Conservation (phyloP, 306 rosid species). For the Corylus americana region DNA sequence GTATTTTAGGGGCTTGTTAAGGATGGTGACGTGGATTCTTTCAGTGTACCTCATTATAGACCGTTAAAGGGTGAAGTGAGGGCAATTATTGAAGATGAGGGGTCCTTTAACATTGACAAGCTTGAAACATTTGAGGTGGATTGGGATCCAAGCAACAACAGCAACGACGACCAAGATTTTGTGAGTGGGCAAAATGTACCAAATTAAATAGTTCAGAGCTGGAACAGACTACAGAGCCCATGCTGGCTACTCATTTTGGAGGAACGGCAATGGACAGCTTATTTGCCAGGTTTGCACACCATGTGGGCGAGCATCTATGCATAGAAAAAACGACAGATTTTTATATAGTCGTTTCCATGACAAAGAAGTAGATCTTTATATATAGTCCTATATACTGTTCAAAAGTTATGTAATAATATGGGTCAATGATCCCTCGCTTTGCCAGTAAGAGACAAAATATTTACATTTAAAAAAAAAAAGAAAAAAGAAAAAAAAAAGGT, state of each 20-base stretch:
- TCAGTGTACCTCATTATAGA: not conserved
- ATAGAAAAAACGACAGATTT: not conserved
- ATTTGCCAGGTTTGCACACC: not conserved
- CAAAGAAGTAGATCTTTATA: not conserved
- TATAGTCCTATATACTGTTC: too few relatives aligned
- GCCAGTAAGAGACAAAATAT: too few relatives aligned
- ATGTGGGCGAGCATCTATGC: not conserved
- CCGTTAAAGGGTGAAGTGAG: not conserved
- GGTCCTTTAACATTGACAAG: not conserved
- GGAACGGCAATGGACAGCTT: not conserved
- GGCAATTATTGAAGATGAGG: not conserved
- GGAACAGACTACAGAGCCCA: not conserved
- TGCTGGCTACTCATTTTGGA: conserved; percentile 4
- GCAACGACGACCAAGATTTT: not conserved
- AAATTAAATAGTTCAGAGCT: not conserved
- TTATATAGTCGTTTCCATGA: not conserved
- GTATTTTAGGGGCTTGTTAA: not conserved
- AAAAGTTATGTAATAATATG: too few relatives aligned
- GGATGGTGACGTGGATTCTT: not conserved
- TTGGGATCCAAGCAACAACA: not conserved
- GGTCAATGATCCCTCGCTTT: too few relatives aligned
- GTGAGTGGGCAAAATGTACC: not conserved
- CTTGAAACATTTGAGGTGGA: not conserved
- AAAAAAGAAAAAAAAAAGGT: too few relatives aligned
- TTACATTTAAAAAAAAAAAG: too few relatives aligned